Base-by-base conservation (phyloP, 2,329 filamentous ascomycete species). In the Penicillium janthinellum region DNA sequence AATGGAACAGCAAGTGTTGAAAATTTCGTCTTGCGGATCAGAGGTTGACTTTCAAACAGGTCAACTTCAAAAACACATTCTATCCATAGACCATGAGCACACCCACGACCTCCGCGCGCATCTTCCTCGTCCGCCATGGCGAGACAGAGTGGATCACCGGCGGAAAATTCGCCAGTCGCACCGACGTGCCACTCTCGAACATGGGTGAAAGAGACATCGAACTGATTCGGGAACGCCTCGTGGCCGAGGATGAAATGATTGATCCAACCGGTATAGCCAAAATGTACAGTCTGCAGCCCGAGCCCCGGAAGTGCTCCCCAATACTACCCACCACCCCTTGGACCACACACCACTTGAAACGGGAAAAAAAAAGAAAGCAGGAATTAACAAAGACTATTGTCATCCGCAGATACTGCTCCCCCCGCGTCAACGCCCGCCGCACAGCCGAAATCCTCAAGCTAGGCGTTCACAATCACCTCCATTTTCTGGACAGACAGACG, bases 81-180 rank as follows among this genome's bases (percentile, higher is more conserved):
- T 2, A 28, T 22, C 31, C 5, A 15, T n/a, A 31, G 10, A 41
- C 5, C 6, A 39, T 52, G 49, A 52, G 17, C 15, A 42, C 28
- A 15, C 20, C 37, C n/a, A 41, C 54, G 2, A 48, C 47, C 11
- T 59, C 61, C 28, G 55, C 61, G 6, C 60, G 59, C 17, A 31
- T 65, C 34, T 64, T 62, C 50, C 62, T 64, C 25, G 48, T 65
- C 53, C 61, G 59, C 49, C 59, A 64, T 44, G 61, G 63, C 34
- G 63, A 64, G 34, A 65, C 63, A 17, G 55, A 62, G 14, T 62
- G 59, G 63, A 56, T 56, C 17, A 37, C 58, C 5, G 52, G 52
- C n/a, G 59, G 56, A 34, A 62, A 62, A 57, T 62, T 62, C 56
- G 52, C 44, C 15, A 57, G 58, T 48, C 42, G 25, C 11, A 58